phyloP scores from a whole-genome alignment of 345 rosid genomes.

The Eutrema japonicum region DNA sequence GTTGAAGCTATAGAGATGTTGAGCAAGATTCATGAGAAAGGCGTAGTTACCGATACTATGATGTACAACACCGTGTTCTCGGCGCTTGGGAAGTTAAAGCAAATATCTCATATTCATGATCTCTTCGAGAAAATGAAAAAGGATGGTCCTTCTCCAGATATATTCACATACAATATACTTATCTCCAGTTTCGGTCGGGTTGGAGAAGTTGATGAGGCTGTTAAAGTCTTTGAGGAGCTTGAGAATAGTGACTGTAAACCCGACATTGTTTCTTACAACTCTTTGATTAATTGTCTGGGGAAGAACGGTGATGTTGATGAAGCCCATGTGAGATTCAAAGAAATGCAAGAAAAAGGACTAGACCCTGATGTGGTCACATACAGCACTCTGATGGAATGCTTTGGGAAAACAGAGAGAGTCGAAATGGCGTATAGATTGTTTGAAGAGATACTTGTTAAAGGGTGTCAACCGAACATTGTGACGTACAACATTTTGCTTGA shows the following conservation, averaged over 20 bases:
- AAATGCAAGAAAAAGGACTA: constrained; percentile 89
- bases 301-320: constrained; percentile 92
- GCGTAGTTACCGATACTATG: constrained; percentile 60
- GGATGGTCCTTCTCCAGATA: constrained; percentile 72
- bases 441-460: constrained; percentile 76
- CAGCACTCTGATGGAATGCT: constrained; percentile 89
- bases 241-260: constrained; percentile 71
- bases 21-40: constrained; percentile 71
- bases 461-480: constrained; percentile 86
- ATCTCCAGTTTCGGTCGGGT: constrained; percentile 79
- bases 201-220: constrained; percentile 69
- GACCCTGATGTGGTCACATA: constrained; percentile 92
- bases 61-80: constrained; percentile 81
- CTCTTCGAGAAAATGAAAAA: constrained; percentile 79
- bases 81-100: constrained; percentile 74
- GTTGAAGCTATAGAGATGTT: constrained; percentile 79
- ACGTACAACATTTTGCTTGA: constrained; percentile 90
- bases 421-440: constrained; percentile 87
- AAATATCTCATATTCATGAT: constrained; percentile 67
- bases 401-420: constrained; percentile 86
- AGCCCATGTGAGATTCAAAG: constrained; percentile 90
- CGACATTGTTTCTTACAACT: constrained; percentile 80
- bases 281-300: constrained; percentile 88
- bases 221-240: constrained; percentile 82
- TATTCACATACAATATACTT: constrained; percentile 82